Evolutionary conservation across 345 rosid genomes (phyloP).

Genomic region (Durio zibethinus): DNA sequence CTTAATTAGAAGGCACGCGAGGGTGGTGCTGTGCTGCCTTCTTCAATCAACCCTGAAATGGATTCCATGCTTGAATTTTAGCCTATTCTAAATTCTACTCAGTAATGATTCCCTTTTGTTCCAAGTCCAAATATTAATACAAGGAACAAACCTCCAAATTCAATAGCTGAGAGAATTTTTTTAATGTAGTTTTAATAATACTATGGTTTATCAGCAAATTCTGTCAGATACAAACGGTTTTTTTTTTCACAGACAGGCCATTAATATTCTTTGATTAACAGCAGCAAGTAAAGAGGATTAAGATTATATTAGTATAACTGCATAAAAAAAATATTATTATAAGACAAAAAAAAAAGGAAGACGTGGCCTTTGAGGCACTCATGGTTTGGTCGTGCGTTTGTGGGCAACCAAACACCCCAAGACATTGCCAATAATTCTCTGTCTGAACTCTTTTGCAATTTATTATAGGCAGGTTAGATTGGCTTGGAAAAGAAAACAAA

Average conservation of each 20-base stretch:
- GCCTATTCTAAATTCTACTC: not conserved
- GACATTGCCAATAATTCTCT: not conserved
- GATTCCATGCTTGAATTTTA: not conserved
- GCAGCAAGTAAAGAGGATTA: not conserved
- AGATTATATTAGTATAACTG: not conserved
- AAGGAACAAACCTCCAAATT: not conserved
- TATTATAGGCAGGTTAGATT: not conserved
- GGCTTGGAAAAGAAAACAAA: accelerated
- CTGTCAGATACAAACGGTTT: not conserved
- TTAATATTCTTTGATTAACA: not conserved
- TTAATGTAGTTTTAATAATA: not conserved
- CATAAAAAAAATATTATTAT: no score
- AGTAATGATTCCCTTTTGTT: not conserved
- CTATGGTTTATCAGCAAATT: not conserved
- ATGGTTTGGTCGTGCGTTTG: not conserved
- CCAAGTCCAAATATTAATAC: not conserved
- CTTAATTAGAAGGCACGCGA: conserved; percentile 11
- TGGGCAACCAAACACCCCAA: not conserved
- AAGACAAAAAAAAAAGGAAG: not conserved
- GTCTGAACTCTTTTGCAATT: not conserved
- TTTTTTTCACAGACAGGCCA: not conserved
- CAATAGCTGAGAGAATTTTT: no score
- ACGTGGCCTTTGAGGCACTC: not conserved
- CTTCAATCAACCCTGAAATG: not conserved
- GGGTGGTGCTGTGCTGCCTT: not conserved